Evolutionary conservation across 192 early-diverging fungal species (phyloP), one percentile per base, ranked within the genome.

Genomic region (Podila minutissima): DNA sequence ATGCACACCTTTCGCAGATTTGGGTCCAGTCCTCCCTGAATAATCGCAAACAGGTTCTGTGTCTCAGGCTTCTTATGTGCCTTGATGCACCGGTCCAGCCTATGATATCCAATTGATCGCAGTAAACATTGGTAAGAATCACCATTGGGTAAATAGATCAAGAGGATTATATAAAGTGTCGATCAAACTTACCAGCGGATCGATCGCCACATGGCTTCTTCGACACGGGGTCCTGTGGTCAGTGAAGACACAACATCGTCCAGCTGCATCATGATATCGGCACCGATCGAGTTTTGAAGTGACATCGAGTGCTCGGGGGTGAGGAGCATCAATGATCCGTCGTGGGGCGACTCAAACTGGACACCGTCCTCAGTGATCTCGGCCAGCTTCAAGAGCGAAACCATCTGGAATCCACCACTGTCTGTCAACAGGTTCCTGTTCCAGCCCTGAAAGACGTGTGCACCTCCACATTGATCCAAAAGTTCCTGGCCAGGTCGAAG

Each of bases 181-280:
- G 4, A 32, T 19, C 24, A 11, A 20, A 48, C 48, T 22, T 78
- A 78, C 95, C 95, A 96, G 50, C 95, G 90, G 60, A 96, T 91
- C 26, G 93, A 94, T 78, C 95, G 87, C 88, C 88, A 89, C 95
- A 96, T 96, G 49, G 95, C 95, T 78, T 96, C 95, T 73, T 95
- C 95, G 3, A 96, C 92, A 62, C 95, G 88, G 17, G 92, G 88
- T 5, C 95, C 94, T 13, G 90, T 93, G 1, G 91, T 92, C 58
- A 96, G 73, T 55, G 94, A 94, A 4, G 94, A 94, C 4, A 96
- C 92, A 4, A 96, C 95, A 77, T 96, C 95, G 71, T 96, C 95
- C 71, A 96, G 83, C 74, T 96, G 95, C 95, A 96, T 96, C 88
- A 96, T 94, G 24, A 96, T 95, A 71, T 95, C 95, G 2, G 94